These are phyloP conservation scores for Salvia rosmarinus DNA, from an alignment of 257 asterid genomes.

Conservation along the genomic window DNA sequence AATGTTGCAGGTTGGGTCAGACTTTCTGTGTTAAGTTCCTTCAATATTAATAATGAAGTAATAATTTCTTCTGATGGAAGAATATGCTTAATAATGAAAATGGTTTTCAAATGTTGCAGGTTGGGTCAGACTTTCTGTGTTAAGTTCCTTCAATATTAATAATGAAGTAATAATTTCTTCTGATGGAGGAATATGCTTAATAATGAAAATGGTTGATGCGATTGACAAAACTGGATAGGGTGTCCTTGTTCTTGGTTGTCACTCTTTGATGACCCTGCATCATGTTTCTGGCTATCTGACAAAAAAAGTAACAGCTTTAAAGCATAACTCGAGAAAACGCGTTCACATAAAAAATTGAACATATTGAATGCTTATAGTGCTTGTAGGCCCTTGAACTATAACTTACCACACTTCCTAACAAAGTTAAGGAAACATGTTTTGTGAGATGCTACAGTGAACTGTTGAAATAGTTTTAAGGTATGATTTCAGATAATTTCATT, in stretches of 20 bases:
- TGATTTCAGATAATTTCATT: slow-evolving; percentile 5
- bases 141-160: too few relatives aligned
- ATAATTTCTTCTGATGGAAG: too few relatives aligned
- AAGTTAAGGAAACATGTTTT: neutral
- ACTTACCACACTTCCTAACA: neutral
- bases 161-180: neutral
- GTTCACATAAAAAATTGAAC: neutral
- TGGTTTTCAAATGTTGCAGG: too few relatives aligned
- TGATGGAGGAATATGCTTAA: neutral
- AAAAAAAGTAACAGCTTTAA: neutral
- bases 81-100: too few relatives aligned
- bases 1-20: slow-evolving; percentile 70
- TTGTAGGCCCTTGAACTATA: neutral
- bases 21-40: slow-evolving; percentile 18
- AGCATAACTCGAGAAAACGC: neutral
- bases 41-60: slow-evolving; percentile 24
- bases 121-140: too few relatives aligned
- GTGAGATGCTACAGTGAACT: neutral
- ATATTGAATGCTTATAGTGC: neutral
- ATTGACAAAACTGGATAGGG: neutral
- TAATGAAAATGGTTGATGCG: slow-evolving; percentile 1
- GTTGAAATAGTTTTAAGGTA: slow-evolving; percentile 8
- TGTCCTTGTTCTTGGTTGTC: slow-evolving; percentile 4
- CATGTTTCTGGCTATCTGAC: neutral
- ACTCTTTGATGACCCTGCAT: slow-evolving; percentile 6